A percentile compares a stretch with the other conserved stretches of the same genome.
These are phyloP conservation scores for Cinnamomum chago DNA, from an alignment of 164 flowering plant species.

Conservation along the genomic window DNA sequence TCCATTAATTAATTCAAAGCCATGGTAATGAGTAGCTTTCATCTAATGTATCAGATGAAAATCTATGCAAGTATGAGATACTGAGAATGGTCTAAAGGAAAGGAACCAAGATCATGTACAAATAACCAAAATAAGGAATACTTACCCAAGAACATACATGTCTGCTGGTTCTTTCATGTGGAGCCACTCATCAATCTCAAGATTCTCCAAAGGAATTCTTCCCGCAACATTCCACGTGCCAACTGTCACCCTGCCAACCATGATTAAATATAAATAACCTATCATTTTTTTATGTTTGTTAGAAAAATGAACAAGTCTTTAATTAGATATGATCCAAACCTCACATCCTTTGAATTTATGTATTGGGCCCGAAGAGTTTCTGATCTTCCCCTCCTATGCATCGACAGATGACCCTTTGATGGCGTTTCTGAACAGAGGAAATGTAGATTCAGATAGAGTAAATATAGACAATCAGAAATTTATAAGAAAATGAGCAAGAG, in stretches of 20 bases:
- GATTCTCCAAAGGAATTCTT: constrained; percentile 56
- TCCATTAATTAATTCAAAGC: background rate
- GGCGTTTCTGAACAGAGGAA: constrained; percentile 34
- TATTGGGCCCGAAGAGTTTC: constrained; percentile 83
- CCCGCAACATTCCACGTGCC: constrained; percentile 99
- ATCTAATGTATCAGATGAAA: background rate
- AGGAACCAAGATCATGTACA: too few relatives aligned
- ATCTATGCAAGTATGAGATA: background rate
- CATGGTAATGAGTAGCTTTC: background rate
- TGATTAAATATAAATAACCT: background rate
- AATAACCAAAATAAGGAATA: constrained; percentile 4
- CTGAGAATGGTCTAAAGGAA: background rate
- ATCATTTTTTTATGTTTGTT: background rate
- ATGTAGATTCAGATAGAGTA: background rate
- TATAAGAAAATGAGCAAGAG: too few relatives aligned
- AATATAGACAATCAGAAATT: too few relatives aligned
- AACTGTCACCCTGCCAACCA: constrained; percentile 51
- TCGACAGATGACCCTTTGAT: constrained; percentile 27
- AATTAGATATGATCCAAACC: constrained; percentile 42
- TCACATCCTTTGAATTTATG: constrained; percentile 84
- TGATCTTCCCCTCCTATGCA: constrained; percentile 80
- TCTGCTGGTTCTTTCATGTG: constrained; percentile 70
- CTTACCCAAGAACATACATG: constrained; percentile 82
- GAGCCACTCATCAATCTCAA: constrained; percentile 91
- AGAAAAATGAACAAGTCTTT: background rate